Evolutionary conservation across 306 rosid genomes (phyloP).

Genomic region (Datisca glomerata): DNA sequence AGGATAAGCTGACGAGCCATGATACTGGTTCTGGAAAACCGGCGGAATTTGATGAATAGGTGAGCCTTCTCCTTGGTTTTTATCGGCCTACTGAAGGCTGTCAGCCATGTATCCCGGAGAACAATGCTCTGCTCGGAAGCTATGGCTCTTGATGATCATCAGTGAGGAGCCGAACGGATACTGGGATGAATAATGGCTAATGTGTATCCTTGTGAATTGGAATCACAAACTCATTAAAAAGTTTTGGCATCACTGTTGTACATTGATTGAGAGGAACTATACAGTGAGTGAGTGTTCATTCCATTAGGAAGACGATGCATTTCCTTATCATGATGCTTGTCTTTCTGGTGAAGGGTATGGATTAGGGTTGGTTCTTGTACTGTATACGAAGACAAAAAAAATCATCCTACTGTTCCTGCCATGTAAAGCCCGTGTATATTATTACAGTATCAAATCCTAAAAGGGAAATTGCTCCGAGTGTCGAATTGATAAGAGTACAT

Average conservation of each 20-base stretch:
- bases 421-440: background rate
- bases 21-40: constrained; percentile 44
- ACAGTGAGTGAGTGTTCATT: background rate
- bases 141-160: too few relatives aligned
- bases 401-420: background rate
- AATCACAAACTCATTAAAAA: too few relatives aligned
- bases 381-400: background rate
- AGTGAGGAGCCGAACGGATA: background rate
- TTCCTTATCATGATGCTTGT: background rate
- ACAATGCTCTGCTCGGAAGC: constrained; percentile 1
- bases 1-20: constrained; percentile 58
- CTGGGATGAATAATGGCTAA: background rate
- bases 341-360: background rate
- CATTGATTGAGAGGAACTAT: background rate
- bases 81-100: constrained; percentile 20
- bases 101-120: constrained; percentile 10
- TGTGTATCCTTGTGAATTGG: too few relatives aligned
- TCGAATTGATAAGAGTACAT: too few relatives aligned
- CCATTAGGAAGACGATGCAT: background rate
- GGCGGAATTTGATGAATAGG: constrained; percentile 45
- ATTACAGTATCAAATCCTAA: background rate
- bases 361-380: too few relatives aligned
- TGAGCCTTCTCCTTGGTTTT: constrained; percentile 11
- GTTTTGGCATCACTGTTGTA: background rate
- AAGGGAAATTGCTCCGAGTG: too few relatives aligned